These are phyloP conservation scores for Catunica adiposa DNA, from an alignment of 2,329 filamentous ascomycete genomes.

Conservation along the genomic window DNA sequence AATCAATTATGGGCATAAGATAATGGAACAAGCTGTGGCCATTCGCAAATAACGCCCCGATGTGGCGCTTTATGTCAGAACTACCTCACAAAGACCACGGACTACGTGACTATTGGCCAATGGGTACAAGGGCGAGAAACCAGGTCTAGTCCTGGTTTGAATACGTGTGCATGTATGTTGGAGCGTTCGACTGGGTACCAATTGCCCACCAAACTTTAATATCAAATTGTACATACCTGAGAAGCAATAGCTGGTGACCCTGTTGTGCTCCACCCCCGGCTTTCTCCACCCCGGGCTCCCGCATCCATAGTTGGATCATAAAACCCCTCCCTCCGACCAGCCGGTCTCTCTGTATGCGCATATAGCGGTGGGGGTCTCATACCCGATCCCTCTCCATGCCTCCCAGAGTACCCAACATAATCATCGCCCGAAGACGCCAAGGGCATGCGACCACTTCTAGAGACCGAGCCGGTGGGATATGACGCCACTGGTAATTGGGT, in stretches of 20 bases:
- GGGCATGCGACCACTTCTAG: constrained; percentile 18
- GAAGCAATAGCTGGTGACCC: constrained; percentile 19
- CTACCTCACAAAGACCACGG: background rate
- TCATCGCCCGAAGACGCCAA: constrained; percentile 20
- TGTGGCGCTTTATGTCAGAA: background rate
- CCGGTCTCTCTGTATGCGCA: constrained; percentile 21
- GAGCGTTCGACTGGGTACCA: too few species aligned
- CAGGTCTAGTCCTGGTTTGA: background rate
- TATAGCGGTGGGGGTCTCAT: constrained; percentile 19
- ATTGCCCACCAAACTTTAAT: constrained; percentile 28
- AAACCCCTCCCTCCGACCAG: constrained; percentile 24
- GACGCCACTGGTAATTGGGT: background rate
- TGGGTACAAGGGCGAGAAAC: background rate
- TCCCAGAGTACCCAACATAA: constrained; percentile 17
- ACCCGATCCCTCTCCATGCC: background rate
- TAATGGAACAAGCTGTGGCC: background rate
- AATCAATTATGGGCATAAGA: background rate
- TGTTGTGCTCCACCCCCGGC: constrained; percentile 16
- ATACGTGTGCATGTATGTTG: too few species aligned
- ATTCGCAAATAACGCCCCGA: background rate
- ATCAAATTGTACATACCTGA: constrained; percentile 21
- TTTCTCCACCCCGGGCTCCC: constrained; percentile 16
- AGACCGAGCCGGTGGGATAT: constrained; percentile 19
- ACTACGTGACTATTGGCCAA: background rate
- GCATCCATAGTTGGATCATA: constrained; percentile 39